phyloP scores from a whole-genome alignment of 2,329 filamentous ascomycete genomes.

The Pseudocercospora eumusae region DNA sequence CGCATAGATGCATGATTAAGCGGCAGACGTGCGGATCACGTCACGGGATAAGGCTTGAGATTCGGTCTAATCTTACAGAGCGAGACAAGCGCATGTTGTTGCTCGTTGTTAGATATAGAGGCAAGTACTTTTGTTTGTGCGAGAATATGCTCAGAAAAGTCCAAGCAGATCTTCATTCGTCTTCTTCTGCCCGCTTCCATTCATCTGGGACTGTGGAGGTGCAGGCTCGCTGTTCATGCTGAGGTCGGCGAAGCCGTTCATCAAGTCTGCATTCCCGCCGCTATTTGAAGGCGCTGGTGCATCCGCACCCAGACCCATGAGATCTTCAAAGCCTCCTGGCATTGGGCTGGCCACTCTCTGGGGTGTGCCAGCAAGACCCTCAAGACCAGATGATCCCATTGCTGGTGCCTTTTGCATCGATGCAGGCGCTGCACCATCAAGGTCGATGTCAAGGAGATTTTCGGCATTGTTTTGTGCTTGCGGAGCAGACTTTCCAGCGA shows the following conservation, averaged over 20 bases:
- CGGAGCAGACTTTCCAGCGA: slow-evolving; percentile 45
- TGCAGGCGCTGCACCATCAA: slow-evolving; percentile 90
- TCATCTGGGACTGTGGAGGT: slow-evolving; percentile 63
- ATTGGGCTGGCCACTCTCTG: slow-evolving; percentile 67
- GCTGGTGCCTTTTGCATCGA: slow-evolving; percentile 68
- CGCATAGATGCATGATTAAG: too few species aligned
- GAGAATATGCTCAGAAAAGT: slow-evolving; percentile 50
- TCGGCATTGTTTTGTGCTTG: slow-evolving; percentile 77
- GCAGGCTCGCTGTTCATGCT: slow-evolving; percentile 70
- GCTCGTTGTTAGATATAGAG: too few species aligned
- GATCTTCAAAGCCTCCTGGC: slow-evolving; percentile 69
- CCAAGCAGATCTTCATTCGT: slow-evolving; percentile 58
- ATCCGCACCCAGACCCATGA: slow-evolving; percentile 66
- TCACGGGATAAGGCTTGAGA: too few species aligned
- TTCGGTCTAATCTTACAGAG: too few species aligned
- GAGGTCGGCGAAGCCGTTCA: slow-evolving; percentile 81
- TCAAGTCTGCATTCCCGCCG: slow-evolving; percentile 57
- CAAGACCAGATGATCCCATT: slow-evolving; percentile 53
- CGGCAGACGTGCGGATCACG: too few species aligned
- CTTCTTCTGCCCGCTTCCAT: slow-evolving; percentile 46
- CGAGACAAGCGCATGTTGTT: too few species aligned
- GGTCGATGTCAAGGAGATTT: slow-evolving; percentile 94
- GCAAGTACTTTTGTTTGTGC: too few species aligned
- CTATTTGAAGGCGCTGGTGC: slow-evolving; percentile 33
- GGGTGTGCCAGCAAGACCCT: slow-evolving; percentile 64